Evolutionary conservation across 2,329 filamentous ascomycete genomes (phyloP), one percentile per base, ranked within the genome.

Genomic region (Aspergillus aculeatus): DNA sequence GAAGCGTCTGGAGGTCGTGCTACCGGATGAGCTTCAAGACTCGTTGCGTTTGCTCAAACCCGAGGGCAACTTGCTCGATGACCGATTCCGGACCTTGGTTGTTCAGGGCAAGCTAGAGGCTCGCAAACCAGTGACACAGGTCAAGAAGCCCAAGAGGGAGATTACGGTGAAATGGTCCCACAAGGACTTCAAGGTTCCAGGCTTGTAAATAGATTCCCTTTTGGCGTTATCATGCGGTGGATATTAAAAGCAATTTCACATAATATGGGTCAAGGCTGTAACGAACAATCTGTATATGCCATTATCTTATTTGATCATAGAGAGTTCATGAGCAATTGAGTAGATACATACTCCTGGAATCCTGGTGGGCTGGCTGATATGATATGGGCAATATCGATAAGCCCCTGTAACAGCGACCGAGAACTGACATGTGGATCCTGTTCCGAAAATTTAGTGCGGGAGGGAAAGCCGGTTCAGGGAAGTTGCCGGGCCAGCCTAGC

Each of bases 121-220:
- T 53, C 84, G 95, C 68, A 89, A 89, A 73, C 88, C 88, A 55
- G 85, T 94, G 59, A 85, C 88, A 6, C 94, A 95, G 79, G 84
- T 84, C 70, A 96, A 91, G 83, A 91, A 95, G 81, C 85, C 86
- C 64, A 93, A 88, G 83, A 87, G 82, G 67, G 91, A 90, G 75
- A 78, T 87, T 54, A 96, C 92, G 6, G 95, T 98, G 84, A 99
- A 98, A 80, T 99, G 95, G 95, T 87, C 89, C 49, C 91, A 96
- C 81, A 99, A 99, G 83, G 95, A 99, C 75, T 99, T 96, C 77
- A 83, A 82, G 68, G 77, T 90, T 19, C 73, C 73, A 59, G 74
- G 73, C 11, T 50, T 69, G 51, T 63, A 62, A 50, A 60, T 63
- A 59, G 61, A 67, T 67, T 62, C 47, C 59, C 49, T 61, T 65